Evolutionary conservation across 2,329 filamentous ascomycete species (phyloP).

Genomic region (Beauveria sp.): DNA sequence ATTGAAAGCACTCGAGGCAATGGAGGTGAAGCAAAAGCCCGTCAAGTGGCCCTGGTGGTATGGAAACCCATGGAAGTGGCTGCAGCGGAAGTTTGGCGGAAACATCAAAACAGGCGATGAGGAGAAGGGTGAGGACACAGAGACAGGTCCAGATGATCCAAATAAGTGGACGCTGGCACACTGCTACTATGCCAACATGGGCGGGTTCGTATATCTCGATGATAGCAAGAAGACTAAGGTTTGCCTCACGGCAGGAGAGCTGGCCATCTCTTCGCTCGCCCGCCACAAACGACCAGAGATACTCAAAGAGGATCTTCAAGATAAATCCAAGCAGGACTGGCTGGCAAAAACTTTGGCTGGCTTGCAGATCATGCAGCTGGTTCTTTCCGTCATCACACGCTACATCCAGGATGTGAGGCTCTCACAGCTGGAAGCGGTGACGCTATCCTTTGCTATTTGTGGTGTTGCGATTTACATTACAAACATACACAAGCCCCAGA

Average conservation of each 20-base stretch:
- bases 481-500: background rate
- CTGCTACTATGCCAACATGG: slow-evolving; percentile 1
- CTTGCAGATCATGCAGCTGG: background rate
- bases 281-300: background rate
- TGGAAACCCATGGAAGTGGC: background rate
- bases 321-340: background rate
- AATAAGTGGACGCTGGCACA: background rate
- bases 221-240: background rate
- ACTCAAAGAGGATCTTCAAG: background rate
- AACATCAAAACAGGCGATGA: background rate
- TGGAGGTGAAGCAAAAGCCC: background rate
- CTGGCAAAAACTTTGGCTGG: background rate
- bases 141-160: background rate
- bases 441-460: background rate
- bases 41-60: background rate
- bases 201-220: background rate
- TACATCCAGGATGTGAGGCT: background rate
- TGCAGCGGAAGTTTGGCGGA: background rate
- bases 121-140: background rate
- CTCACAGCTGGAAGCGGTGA: background rate
- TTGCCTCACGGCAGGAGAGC: background rate
- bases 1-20: background rate
- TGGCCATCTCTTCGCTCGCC: background rate
- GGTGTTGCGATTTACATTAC: background rate
- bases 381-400: background rate